phyloP scores from a whole-genome alignment of 192 early-diverging fungal genomes.

The Allomyces arbusculus region DNA sequence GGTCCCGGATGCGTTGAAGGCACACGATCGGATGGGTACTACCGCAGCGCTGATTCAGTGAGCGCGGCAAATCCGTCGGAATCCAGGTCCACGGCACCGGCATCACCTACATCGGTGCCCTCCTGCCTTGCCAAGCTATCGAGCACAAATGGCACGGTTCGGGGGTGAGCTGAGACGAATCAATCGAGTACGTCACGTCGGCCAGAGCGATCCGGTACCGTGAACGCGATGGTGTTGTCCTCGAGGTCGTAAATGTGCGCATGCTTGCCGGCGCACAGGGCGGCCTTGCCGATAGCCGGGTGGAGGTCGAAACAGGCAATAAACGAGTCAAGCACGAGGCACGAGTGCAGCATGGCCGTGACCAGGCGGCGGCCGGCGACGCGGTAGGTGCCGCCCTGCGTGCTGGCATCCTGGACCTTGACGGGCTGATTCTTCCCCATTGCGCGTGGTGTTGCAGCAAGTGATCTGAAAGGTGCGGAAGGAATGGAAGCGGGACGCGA shows the following conservation, averaged over 20 bases:
- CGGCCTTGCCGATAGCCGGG: conserved; percentile 7
- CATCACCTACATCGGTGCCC: neutral
- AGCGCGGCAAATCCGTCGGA: neutral
- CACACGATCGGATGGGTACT: conserved; percentile 19
- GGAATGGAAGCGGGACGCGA: too few relatives aligned
- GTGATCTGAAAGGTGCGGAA: too few relatives aligned
- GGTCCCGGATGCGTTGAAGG: conserved; percentile 12
- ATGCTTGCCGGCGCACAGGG: conserved; percentile 17
- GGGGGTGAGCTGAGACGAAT: too few relatives aligned
- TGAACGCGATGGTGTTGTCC: conserved; percentile 11
- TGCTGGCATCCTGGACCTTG: conserved; percentile 20
- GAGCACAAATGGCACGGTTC: too few relatives aligned
- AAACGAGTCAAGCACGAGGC: conserved; percentile 21
- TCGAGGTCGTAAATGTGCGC: conserved; percentile 17
- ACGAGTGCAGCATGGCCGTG: conserved; percentile 19
- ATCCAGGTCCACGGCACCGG: neutral
- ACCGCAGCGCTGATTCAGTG: neutral
- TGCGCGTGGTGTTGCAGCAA: neutral
- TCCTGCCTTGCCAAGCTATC: too few relatives aligned
- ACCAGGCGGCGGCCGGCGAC: conserved; percentile 27
- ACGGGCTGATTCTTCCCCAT: conserved; percentile 1
- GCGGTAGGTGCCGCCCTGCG: conserved; percentile 21
- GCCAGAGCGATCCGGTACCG: conserved; percentile 6
- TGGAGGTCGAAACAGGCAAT: conserved; percentile 24
- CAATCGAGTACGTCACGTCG: too few relatives aligned